Conservation (phyloP, 2,329 filamentous ascomycete genomes). For the Samsoniella hepiali region DNA sequence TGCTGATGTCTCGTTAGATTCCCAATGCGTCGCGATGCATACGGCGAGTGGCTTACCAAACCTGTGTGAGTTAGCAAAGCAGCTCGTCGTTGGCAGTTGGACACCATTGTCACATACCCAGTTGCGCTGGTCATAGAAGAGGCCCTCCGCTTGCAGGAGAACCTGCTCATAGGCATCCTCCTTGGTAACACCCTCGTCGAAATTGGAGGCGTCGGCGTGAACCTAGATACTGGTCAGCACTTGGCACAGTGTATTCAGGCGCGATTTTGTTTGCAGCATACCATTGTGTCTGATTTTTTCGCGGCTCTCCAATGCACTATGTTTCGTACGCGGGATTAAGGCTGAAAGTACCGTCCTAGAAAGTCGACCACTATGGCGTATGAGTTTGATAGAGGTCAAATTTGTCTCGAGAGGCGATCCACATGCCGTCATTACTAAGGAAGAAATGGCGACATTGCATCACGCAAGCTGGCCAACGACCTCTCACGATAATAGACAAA, state of each 20-base stretch:
- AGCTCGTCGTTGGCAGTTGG: background rate
- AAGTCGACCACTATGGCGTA: background rate
- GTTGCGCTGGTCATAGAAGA: slow-evolving; percentile 72
- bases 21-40: too few relatives aligned
- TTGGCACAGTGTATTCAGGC: background rate
- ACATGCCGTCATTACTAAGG: slow-evolving; percentile 17
- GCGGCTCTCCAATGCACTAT: background rate
- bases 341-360: background rate
- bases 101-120: slow-evolving; percentile 56
- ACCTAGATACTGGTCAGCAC: slow-evolving; percentile 45
- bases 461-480: background rate
- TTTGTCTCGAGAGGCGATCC: slow-evolving; percentile 11
- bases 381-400: slow-evolving; percentile 1
- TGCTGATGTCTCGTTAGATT: slow-evolving; percentile 45
- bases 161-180: slow-evolving; percentile 72
- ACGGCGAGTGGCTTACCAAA: slow-evolving; percentile 23
- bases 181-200: slow-evolving; percentile 64
- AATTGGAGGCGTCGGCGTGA: slow-evolving; percentile 77
- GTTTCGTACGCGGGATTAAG: background rate
- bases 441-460: slow-evolving; percentile 13
- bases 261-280: background rate
- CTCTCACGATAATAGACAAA: background rate
- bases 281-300: slow-evolving; percentile 10
- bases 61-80: slow-evolving; percentile 17
- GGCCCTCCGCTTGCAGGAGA: slow-evolving; percentile 63